These are phyloP conservation scores for Hymenoscyphus linearis DNA, from an alignment of 2,329 filamentous ascomycete species.

Conservation along the genomic window DNA sequence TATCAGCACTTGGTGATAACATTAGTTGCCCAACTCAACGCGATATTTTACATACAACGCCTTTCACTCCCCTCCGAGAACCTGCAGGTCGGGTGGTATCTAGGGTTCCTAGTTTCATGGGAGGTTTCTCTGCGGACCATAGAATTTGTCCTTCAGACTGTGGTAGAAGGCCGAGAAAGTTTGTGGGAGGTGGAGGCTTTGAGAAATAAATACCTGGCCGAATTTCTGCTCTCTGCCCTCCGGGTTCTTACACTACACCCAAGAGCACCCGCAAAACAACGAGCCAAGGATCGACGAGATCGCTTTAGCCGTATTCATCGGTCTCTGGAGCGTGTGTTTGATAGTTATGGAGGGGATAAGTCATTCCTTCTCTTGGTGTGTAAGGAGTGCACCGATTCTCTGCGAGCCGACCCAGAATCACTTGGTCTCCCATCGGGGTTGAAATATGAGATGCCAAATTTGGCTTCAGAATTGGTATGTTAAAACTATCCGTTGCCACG, in stretches of 20 bases:
- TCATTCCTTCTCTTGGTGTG: constrained; percentile 37
- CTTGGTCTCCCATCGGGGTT: constrained; percentile 33
- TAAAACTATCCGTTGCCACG: neutral
- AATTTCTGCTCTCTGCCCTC: constrained; percentile 35
- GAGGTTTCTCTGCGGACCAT: constrained; percentile 36
- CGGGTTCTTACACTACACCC: constrained; percentile 37
- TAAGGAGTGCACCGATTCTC: constrained; percentile 34
- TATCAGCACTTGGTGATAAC: constrained; percentile 36
- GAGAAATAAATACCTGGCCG: constrained; percentile 36
- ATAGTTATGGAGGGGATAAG: constrained; percentile 36
- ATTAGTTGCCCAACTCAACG: constrained; percentile 36
- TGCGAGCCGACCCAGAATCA: constrained; percentile 34
- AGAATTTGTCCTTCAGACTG: constrained; percentile 36
- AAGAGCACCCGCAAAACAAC: constrained; percentile 31
- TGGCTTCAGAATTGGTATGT: constrained; percentile 35
- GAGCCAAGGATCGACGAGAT: constrained; percentile 34
- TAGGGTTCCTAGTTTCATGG: constrained; percentile 38
- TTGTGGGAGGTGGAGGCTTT: constrained; percentile 27
- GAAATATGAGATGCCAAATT: constrained; percentile 34
- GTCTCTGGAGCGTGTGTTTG: constrained; percentile 35
- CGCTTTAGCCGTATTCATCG: constrained; percentile 37
- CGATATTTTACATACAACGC: constrained; percentile 38
- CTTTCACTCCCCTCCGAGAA: constrained; percentile 36
- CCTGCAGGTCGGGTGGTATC: constrained; percentile 33
- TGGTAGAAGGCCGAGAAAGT: constrained; percentile 35